Evolutionary conservation across 1,284 basidiomycete genomes (phyloP).

Genomic region (Sporisorium iseilematis-ciliati): DNA sequence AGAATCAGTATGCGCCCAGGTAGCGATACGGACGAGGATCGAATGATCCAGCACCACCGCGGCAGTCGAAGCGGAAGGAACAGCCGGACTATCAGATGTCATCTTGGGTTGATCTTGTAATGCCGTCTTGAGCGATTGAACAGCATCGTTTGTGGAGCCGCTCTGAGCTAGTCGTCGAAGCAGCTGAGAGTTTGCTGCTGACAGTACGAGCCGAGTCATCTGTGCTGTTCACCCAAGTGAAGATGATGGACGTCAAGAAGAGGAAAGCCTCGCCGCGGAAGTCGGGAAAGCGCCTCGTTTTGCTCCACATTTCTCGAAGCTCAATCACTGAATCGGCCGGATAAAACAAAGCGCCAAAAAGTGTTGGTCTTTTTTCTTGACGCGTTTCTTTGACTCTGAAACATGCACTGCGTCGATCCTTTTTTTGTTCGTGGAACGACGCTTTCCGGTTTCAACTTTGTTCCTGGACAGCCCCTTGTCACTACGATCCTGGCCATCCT

Average conservation of each 20-base stretch:
- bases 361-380: slow-evolving; percentile 27
- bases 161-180: slow-evolving; percentile 8
- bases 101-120: slow-evolving; percentile 28
- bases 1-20: slow-evolving; percentile 3
- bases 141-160: slow-evolving; percentile 9
- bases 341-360: neutral
- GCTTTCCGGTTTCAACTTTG: neutral
- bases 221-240: neutral
- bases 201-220: slow-evolving; percentile 34
- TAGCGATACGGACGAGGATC: slow-evolving; percentile 20
- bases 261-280: neutral
- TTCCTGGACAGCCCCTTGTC: too few species aligned
- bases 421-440: neutral
- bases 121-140: slow-evolving; percentile 19
- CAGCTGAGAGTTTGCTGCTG: slow-evolving; percentile 17
- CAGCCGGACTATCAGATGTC: slow-evolving; percentile 29
- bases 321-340: slow-evolving; percentile 2
- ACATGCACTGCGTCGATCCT: slow-evolving; percentile 43
- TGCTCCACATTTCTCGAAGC: neutral
- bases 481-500: neutral
- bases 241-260: neutral
- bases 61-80: slow-evolving; percentile 1
- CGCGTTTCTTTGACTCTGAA: slow-evolving; percentile 12
- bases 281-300: neutral
- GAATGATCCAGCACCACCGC: slow-evolving; percentile 28